These are phyloP conservation scores for Takashimella tepidaria DNA, from an alignment of 1,284 basidiomycete species.

Conservation along the genomic window DNA sequence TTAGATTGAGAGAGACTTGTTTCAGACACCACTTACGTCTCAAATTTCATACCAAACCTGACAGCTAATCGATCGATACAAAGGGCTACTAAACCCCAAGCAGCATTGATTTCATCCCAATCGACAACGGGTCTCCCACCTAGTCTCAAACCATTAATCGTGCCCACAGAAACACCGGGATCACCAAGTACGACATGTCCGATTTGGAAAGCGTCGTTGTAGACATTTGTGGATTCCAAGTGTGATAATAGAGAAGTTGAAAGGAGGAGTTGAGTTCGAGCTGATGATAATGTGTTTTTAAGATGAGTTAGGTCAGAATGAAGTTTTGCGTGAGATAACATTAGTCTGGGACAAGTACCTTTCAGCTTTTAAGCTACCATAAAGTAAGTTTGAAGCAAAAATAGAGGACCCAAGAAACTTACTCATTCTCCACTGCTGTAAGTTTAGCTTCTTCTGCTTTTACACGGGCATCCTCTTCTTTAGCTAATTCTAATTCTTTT, in stretches of 20 bases:
- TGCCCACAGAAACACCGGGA: slow-evolving; percentile 64
- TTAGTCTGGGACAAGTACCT: slow-evolving; percentile 49
- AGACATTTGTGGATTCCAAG: slow-evolving; percentile 90
- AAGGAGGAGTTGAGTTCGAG: slow-evolving; percentile 41
- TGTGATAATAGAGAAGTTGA: slow-evolving; percentile 48
- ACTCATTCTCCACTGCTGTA: slow-evolving; percentile 66
- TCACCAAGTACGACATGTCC: slow-evolving; percentile 62
- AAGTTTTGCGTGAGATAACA: slow-evolving; percentile 25
- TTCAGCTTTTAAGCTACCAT: slow-evolving; percentile 62
- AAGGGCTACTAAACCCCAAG: slow-evolving; percentile 94
- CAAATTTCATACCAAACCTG: slow-evolving; percentile 81
- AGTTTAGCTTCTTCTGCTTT: slow-evolving; percentile 66
- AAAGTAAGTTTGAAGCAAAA: neutral
- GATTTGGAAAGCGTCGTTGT: slow-evolving; percentile 97
- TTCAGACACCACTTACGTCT: slow-evolving; percentile 56
- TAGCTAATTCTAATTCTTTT: slow-evolving; percentile 66
- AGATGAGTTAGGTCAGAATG: slow-evolving; percentile 21
- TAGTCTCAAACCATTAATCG: slow-evolving; percentile 90
- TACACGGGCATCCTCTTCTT: slow-evolving; percentile 67
- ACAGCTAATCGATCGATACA: slow-evolving; percentile 83
- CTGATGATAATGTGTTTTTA: slow-evolving; percentile 18
- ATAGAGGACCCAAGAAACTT: slow-evolving; percentile 9
- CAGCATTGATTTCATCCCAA: slow-evolving; percentile 98
- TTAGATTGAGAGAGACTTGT: too few relatives aligned
- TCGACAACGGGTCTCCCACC: slow-evolving; percentile 84